These are phyloP conservation scores for Thermothelomyces thermophilus DNA, from an alignment of 2,329 filamentous ascomycete species.

Conservation along the genomic window DNA sequence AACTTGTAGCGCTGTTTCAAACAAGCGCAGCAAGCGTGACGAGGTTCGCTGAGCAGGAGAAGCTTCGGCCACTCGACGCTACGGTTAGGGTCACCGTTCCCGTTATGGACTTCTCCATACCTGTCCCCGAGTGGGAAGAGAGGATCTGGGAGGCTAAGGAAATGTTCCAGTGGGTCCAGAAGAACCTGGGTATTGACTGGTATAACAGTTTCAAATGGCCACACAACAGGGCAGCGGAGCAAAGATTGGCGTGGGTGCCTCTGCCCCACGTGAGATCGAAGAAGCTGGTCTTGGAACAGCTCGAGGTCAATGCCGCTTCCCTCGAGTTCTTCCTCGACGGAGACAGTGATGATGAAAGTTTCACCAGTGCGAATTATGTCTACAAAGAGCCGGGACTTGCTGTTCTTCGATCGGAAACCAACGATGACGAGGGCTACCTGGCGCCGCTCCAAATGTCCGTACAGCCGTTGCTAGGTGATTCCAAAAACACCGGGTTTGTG, in stretches of 20 bases:
- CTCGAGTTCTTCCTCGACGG: slow-evolving; percentile 17
- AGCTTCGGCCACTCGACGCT: slow-evolving; percentile 26
- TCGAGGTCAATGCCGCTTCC: slow-evolving; percentile 16
- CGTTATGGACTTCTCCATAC: slow-evolving; percentile 26
- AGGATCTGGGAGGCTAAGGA: slow-evolving; percentile 11
- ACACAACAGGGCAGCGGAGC: slow-evolving; percentile 18
- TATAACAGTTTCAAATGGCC: slow-evolving; percentile 24
- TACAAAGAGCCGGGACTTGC: slow-evolving; percentile 17
- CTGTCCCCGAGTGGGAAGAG: slow-evolving; percentile 24
- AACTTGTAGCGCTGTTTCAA: slow-evolving; percentile 17
- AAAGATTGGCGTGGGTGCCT: slow-evolving; percentile 27
- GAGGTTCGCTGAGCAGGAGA: slow-evolving; percentile 26
- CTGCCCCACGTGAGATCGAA: slow-evolving; percentile 20
- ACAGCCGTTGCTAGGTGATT: background rate
- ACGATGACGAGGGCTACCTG: slow-evolving; percentile 23
- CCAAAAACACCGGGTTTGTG: background rate
- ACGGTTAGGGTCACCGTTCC: slow-evolving; percentile 26
- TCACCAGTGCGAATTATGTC: slow-evolving; percentile 24
- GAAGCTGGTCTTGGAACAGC: slow-evolving; percentile 16
- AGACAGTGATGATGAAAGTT: slow-evolving; percentile 8
- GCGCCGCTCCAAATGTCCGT: background rate
- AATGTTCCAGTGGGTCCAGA: slow-evolving; percentile 24
- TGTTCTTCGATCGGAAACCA: slow-evolving; percentile 18
- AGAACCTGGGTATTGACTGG: slow-evolving; percentile 17
- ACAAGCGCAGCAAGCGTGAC: slow-evolving; percentile 17